A percentile compares a stretch with the other conserved stretches of the same genome.
Conservation (phyloP, 495 filamentous ascomycete genomes). For the Penicillium arizonense region DNA sequence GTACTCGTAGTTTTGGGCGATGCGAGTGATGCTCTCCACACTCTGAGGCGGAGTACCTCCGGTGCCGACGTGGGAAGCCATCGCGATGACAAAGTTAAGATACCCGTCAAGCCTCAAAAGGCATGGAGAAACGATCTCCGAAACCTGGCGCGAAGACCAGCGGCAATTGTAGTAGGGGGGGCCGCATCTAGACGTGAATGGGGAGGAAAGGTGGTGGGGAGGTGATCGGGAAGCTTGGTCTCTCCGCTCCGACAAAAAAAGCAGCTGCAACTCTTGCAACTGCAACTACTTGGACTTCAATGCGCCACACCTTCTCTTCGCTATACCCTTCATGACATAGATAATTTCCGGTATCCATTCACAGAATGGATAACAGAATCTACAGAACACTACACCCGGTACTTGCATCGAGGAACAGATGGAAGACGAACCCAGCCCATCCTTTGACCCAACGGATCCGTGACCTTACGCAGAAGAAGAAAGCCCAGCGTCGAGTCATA, state of each 20-base stretch:
- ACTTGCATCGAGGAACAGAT: too few relatives aligned
- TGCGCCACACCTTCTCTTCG: too few relatives aligned
- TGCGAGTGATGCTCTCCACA: conserved; percentile 66
- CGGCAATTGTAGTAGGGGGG: conserved; percentile 6
- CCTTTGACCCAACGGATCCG: too few relatives aligned
- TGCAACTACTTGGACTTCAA: too few relatives aligned
- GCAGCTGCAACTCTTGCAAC: too few relatives aligned
- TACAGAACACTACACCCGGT: too few relatives aligned
- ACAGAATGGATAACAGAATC: too few relatives aligned
- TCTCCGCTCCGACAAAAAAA: conserved; percentile 2
- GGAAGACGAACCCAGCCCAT: too few relatives aligned
- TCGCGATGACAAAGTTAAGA: conserved; percentile 11
- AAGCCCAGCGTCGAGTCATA: too few relatives aligned
- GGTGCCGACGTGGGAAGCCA: conserved; percentile 27
- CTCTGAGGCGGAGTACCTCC: conserved; percentile 55
- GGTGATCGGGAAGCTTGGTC: conserved; percentile 1
- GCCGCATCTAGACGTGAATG: conserved; percentile 26
- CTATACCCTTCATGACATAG: too few relatives aligned
- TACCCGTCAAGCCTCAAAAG: conserved; percentile 13
- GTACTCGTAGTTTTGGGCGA: conserved; percentile 77
- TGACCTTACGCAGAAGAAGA: too few relatives aligned
- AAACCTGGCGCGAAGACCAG: conserved; percentile 17
- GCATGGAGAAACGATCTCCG: conserved; percentile 17
- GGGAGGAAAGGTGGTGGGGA: conserved; percentile 1
- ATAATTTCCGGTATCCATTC: too few relatives aligned